Evolutionary conservation across 768 basidiomycete species (phyloP).

Genomic region (Pulveroboletus sp.): DNA sequence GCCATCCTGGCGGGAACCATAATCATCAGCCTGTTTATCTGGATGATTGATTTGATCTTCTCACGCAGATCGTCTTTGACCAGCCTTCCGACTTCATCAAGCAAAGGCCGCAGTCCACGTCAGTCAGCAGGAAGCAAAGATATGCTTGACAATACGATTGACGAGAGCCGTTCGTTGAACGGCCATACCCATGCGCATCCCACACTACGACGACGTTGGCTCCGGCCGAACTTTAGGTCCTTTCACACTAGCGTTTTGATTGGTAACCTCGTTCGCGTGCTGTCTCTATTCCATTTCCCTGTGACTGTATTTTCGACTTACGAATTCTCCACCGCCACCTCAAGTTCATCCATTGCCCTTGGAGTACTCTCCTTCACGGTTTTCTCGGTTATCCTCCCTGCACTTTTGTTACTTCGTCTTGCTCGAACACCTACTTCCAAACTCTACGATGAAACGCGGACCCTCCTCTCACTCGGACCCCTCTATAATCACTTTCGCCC

Average conservation of each 20-base stretch:
- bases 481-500: constrained; percentile 94
- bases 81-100: constrained; percentile 16
- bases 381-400: constrained; percentile 75
- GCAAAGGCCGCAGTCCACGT: constrained; percentile 35
- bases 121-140: constrained; percentile 50
- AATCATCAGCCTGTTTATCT: constrained; percentile 62
- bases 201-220: constrained; percentile 29
- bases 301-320: constrained; percentile 90
- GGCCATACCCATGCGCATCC: constrained; percentile 21
- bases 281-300: constrained; percentile 92
- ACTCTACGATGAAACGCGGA: constrained; percentile 91
- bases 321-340: constrained; percentile 40
- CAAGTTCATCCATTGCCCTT: constrained; percentile 62
- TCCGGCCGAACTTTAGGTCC: constrained; percentile 58
- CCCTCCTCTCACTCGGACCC: constrained; percentile 83
- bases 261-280: constrained; percentile 87
- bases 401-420: constrained; percentile 71
- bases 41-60: constrained; percentile 61
- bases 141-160: constrained; percentile 34
- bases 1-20: constrained; percentile 71
- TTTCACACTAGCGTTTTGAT: constrained; percentile 79
- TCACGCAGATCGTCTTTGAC: constrained; percentile 21
- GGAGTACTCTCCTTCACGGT: constrained; percentile 77
- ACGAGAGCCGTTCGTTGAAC: constrained; percentile 30
- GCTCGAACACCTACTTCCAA: constrained; percentile 79